Evolutionary conservation across 495 filamentous ascomycete species (phyloP).

Genomic region (Xanthoparmelia taractica): DNA sequence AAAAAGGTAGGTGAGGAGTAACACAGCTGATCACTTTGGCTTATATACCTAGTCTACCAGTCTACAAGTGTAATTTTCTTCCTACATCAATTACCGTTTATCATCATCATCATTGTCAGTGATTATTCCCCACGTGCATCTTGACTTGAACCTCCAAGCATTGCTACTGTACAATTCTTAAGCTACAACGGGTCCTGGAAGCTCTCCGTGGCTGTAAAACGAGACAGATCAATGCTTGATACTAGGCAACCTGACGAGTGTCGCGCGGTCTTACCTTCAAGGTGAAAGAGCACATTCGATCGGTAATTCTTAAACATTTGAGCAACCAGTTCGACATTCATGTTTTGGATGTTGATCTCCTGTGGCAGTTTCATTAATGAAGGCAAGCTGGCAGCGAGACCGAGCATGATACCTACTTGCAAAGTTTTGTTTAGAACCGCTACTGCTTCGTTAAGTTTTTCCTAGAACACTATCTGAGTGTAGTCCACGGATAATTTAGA

Average conservation of each 20-base stretch:
- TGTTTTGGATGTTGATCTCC: constrained; percentile 97
- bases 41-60: too few species aligned
- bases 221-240: background rate
- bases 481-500: background rate
- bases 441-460: constrained; percentile 94
- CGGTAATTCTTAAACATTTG: constrained; percentile 99
- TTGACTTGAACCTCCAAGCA: background rate
- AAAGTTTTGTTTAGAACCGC: constrained; percentile 86
- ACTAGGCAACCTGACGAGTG: background rate
- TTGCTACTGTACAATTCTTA: background rate
- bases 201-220: constrained; percentile 67
- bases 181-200: constrained; percentile 64
- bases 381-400: background rate
- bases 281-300: constrained; percentile 92
- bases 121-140: background rate
- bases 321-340: constrained; percentile 94
- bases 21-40: background rate
- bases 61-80: background rate
- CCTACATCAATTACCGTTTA: background rate
- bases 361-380: constrained; percentile 33
- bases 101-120: background rate
- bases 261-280: constrained; percentile 62
- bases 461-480: constrained; percentile 43
- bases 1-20: background rate
- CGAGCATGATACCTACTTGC: constrained; percentile 53